These are phyloP conservation scores for Colletotrichum spaethianum DNA, from an alignment of 2,329 filamentous ascomycete genomes.

Conservation along the genomic window DNA sequence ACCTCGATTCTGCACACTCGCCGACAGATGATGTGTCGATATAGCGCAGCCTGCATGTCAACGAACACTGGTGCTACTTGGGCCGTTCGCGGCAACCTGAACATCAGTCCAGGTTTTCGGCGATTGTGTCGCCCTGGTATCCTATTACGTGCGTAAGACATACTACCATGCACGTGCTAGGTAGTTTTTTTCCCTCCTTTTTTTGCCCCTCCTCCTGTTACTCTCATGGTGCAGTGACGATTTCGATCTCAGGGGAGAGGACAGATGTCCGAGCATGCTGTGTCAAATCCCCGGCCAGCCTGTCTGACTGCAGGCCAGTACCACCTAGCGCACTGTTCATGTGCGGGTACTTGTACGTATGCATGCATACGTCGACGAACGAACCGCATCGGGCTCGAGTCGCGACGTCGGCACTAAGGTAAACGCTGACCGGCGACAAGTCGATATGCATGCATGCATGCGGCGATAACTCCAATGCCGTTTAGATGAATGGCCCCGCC, in stretches of 20 bases:
- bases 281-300: neutral
- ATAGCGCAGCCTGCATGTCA: neutral
- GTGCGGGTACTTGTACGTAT: conserved; percentile 6
- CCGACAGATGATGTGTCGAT: neutral
- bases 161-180: neutral
- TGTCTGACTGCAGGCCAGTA: conserved; percentile 14
- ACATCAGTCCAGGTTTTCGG: neutral
- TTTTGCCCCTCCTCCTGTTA: no score
- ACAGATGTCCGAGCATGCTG: conserved; percentile 9
- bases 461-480: conserved; percentile 2
- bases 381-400: conserved; percentile 38
- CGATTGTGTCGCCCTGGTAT: neutral
- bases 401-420: conserved; percentile 33
- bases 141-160: conserved; percentile 3
- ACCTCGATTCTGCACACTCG: neutral
- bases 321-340: conserved; percentile 21
- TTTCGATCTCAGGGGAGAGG: conserved; percentile 5
- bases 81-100: neutral
- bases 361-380: conserved; percentile 35
- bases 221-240: neutral
- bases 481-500: conserved; percentile 18
- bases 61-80: neutral
- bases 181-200: no score
- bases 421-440: conserved; percentile 29
- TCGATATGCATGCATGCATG: conserved; percentile 13